These are phyloP conservation scores for Ochromonas danica DNA, from an alignment of 108 stramenopile species.

Conservation along the genomic window DNA sequence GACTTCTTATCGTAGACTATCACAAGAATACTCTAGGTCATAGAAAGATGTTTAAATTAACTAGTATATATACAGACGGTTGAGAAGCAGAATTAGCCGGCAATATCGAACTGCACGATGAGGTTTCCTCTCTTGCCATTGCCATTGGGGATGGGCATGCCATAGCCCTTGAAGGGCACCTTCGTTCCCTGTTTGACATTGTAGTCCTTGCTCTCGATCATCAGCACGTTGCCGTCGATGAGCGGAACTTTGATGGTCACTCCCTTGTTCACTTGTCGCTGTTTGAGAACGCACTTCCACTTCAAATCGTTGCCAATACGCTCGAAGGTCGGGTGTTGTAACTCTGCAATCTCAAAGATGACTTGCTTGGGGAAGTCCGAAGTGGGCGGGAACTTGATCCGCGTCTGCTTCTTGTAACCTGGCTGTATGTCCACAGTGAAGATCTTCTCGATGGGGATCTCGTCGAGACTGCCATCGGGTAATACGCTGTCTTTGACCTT, in stretches of 20 bases:
- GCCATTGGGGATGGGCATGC: background rate
- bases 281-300: background rate
- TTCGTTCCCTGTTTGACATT: background rate
- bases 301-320: background rate
- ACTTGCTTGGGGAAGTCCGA: background rate
- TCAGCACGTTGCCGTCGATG: background rate
- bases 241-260: background rate
- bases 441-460: background rate
- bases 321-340: background rate
- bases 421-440: background rate
- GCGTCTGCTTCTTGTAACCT: background rate
- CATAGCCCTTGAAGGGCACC: background rate
- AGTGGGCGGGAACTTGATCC: background rate
- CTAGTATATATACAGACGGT: too few species aligned
- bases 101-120: slow-evolving; percentile 1
- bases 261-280: background rate
- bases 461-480: background rate
- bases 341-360: background rate
- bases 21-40: too few species aligned
- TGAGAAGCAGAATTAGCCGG: too few species aligned
- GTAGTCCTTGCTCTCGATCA: background rate
- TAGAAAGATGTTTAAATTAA: too few species aligned
- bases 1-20: too few species aligned
- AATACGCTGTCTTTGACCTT: background rate
- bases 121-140: background rate